phyloP scores from a whole-genome alignment of 306 rosid genomes.

The Glycine soja region DNA sequence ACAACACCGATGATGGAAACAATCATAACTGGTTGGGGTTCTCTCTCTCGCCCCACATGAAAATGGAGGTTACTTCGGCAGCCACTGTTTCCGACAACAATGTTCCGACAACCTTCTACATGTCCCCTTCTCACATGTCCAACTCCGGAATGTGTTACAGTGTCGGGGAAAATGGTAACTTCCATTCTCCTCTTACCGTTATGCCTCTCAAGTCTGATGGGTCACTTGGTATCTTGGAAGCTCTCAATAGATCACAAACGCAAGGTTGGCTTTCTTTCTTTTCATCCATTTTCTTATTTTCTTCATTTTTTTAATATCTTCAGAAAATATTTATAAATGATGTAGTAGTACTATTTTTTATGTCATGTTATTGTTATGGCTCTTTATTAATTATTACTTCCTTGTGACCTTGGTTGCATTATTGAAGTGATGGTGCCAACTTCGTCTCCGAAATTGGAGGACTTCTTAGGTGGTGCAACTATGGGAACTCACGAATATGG shows the following conservation, averaged over 20 bases:
- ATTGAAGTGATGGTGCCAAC: slow-evolving; percentile 66
- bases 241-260: slow-evolving; percentile 72
- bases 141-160: slow-evolving; percentile 63
- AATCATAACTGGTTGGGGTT: slow-evolving; percentile 90
- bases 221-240: slow-evolving; percentile 91
- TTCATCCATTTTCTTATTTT: neutral
- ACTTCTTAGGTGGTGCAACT: slow-evolving; percentile 86
- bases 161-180: slow-evolving; percentile 56
- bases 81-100: neutral
- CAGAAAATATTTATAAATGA: neutral
- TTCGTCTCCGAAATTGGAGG: slow-evolving; percentile 90
- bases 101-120: slow-evolving; percentile 59
- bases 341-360: neutral
- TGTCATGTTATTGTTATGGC: neutral
- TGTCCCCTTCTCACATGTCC: slow-evolving; percentile 54
- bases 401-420: neutral
- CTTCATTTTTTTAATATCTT: neutral
- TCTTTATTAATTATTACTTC: neutral
- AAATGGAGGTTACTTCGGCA: slow-evolving; percentile 64
- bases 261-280: slow-evolving; percentile 57
- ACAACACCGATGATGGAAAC: slow-evolving; percentile 42
- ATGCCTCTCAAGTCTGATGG: slow-evolving; percentile 97
- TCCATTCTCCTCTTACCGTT: slow-evolving; percentile 70
- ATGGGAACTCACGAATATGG: slow-evolving; percentile 70
- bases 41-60: slow-evolving; percentile 90